Conservation (phyloP, 768 basidiomycete species). For the Plicaturopsis crispa region DNA sequence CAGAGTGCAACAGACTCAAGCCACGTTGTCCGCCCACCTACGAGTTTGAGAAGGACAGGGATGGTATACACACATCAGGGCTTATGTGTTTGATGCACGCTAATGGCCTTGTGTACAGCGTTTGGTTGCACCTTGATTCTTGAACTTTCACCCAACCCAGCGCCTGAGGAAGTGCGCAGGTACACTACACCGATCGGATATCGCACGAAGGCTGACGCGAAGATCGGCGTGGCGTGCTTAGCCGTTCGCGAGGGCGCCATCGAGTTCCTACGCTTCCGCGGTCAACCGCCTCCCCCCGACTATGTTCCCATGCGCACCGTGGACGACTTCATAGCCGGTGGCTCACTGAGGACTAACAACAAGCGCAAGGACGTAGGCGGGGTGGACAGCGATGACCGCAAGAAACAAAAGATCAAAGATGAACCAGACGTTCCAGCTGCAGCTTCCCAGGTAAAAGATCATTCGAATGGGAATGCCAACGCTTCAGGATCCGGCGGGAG, state of each 20-base stretch:
- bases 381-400: conserved; percentile 21
- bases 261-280: conserved; percentile 53
- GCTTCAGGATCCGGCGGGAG: conserved; percentile 21
- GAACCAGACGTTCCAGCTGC: conserved; percentile 8
- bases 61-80: conserved; percentile 31
- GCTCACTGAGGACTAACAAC: conserved; percentile 17
- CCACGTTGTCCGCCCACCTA: conserved; percentile 30
- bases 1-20: conserved; percentile 38
- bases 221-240: conserved; percentile 41
- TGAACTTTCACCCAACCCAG: conserved; percentile 24
- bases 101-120: conserved; percentile 27
- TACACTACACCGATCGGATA: conserved; percentile 45
- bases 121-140: conserved; percentile 46
- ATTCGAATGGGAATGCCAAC: no score
- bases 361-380: conserved; percentile 25
- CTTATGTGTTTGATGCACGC: not conserved
- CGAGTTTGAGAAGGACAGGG: conserved; percentile 35
- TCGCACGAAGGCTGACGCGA: conserved; percentile 54
- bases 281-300: conserved; percentile 30
- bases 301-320: conserved; percentile 29
- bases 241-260: conserved; percentile 51
- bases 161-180: conserved; percentile 26
- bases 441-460: no score
- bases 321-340: conserved; percentile 17
- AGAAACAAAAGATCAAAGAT: conserved; percentile 17